phyloP scores from a whole-genome alignment of 2,329 filamentous ascomycete genomes.

The Simplicillium sp. region DNA sequence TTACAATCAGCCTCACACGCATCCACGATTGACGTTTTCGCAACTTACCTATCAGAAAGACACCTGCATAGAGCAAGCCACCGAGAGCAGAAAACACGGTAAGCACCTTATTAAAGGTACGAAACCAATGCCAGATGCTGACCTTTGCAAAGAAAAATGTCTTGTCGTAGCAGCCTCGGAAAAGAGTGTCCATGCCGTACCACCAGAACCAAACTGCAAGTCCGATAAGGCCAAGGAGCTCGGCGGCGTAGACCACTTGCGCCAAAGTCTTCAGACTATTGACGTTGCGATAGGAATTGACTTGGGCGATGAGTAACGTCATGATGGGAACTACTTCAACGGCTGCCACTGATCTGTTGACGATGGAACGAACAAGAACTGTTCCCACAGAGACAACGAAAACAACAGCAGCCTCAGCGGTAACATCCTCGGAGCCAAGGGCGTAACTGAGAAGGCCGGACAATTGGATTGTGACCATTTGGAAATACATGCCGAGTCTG shows the following conservation, averaged over 20 bases:
- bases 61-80: slow-evolving; percentile 4
- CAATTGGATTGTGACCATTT: slow-evolving; percentile 15
- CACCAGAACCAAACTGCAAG: slow-evolving; percentile 15
- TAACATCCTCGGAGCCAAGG: slow-evolving; percentile 11
- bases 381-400: slow-evolving; percentile 12
- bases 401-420: slow-evolving; percentile 13
- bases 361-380: slow-evolving; percentile 11
- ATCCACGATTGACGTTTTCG: too few relatives aligned
- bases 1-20: too few relatives aligned
- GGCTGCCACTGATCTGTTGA: slow-evolving; percentile 6
- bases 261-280: slow-evolving; percentile 7
- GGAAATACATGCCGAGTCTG: slow-evolving; percentile 17
- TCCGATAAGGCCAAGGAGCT: slow-evolving; percentile 10
- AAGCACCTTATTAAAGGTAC: slow-evolving; percentile 14
- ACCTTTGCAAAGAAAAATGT: slow-evolving; percentile 18
- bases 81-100: slow-evolving; percentile 9
- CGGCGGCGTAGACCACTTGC: slow-evolving; percentile 10
- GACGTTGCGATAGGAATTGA: slow-evolving; percentile 10
- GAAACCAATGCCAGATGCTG: slow-evolving; percentile 15
- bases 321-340: slow-evolving; percentile 15
- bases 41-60: slow-evolving; percentile 7
- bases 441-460: slow-evolving; percentile 10
- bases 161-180: slow-evolving; percentile 11
- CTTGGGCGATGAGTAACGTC: slow-evolving; percentile 12
- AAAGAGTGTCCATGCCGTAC: slow-evolving; percentile 14